Conservation (phyloP, 371 early-diverging fungal species). For the Mucor plumbeus region DNA sequence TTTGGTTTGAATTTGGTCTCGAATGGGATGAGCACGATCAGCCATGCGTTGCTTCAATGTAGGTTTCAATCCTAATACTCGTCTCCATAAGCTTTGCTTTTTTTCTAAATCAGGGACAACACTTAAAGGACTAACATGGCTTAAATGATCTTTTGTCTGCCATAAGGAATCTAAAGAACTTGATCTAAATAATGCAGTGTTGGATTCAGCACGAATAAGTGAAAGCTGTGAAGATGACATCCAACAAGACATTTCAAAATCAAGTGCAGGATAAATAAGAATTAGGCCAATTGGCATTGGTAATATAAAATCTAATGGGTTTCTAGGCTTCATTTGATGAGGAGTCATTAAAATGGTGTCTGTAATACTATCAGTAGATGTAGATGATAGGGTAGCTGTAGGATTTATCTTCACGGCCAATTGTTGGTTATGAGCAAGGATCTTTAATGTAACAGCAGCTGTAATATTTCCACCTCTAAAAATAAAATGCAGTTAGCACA, state of each 20-base stretch:
- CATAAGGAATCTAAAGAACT: slow-evolving; percentile 58
- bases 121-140: slow-evolving; percentile 61
- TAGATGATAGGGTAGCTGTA: neutral
- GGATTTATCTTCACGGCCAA: slow-evolving; percentile 39
- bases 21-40: slow-evolving; percentile 24
- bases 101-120: slow-evolving; percentile 59
- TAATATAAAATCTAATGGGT: slow-evolving; percentile 4
- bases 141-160: slow-evolving; percentile 63
- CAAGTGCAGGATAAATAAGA: slow-evolving; percentile 88
- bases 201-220: slow-evolving; percentile 52
- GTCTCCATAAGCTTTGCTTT: slow-evolving; percentile 40
- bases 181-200: slow-evolving; percentile 59
- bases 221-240: slow-evolving; percentile 75
- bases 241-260: slow-evolving; percentile 92
- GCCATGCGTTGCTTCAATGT: slow-evolving; percentile 15
- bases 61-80: slow-evolving; percentile 26
- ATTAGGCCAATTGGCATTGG: slow-evolving; percentile 70
- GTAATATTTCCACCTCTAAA: slow-evolving; percentile 81
- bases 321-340: neutral
- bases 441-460: slow-evolving; percentile 71
- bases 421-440: slow-evolving; percentile 58
- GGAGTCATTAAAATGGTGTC: neutral
- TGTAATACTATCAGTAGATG: neutral
- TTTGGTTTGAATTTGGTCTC: slow-evolving; percentile 29
- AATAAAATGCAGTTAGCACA: neutral